Percentiles rank a stretch among this genome's conserved stretches.
These are phyloP conservation scores for Xylaria multiplex DNA, from an alignment of 2,329 filamentous ascomycete species.

Conservation along the genomic window DNA sequence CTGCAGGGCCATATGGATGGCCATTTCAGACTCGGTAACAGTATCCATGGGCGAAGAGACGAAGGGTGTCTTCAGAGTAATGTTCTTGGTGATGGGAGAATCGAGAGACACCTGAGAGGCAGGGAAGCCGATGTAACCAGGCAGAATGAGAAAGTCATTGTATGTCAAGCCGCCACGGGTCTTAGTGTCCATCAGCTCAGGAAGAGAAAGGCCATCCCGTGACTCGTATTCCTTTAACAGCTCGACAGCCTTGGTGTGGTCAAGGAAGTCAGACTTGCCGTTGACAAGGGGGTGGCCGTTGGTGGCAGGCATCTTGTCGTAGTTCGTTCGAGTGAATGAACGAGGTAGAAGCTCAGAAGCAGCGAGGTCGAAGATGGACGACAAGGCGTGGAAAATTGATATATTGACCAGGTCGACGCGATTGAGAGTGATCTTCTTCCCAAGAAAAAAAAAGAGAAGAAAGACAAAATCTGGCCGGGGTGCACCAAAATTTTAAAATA, in stretches of 20 bases:
- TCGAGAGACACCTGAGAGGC: conserved; percentile 90
- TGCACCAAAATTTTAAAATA: conserved; percentile 55
- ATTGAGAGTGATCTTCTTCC: conserved; percentile 62
- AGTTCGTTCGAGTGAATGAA: conserved; percentile 47
- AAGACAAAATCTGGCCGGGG: conserved; percentile 41
- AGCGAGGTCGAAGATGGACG: conserved; percentile 58
- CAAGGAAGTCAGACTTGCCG: conserved; percentile 69
- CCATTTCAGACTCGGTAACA: conserved; percentile 99
- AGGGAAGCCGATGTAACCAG: conserved; percentile 97
- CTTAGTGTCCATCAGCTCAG: conserved; percentile 89
- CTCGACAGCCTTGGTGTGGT: conserved; percentile 80
- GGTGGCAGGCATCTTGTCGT: conserved; percentile 73
- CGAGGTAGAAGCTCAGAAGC: conserved; percentile 40
- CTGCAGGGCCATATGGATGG: conserved; percentile 93
- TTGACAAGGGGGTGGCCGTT: conserved; percentile 70
- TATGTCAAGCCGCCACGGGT: conserved; percentile 95
- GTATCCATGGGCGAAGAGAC: conserved; percentile 99
- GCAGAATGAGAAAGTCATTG: conserved; percentile 97
- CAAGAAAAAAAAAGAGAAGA: conserved; percentile 60
- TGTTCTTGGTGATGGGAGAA: conserved; percentile 92
- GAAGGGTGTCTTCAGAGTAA: conserved; percentile 95
- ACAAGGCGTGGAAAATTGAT: conserved; percentile 41
- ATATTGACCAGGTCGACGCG: conserved; percentile 50
- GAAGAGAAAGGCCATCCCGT: conserved; percentile 86
- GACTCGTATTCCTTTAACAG: conserved; percentile 82